phyloP scores from a whole-genome alignment of 345 rosid species.

The Salix dunnii region DNA sequence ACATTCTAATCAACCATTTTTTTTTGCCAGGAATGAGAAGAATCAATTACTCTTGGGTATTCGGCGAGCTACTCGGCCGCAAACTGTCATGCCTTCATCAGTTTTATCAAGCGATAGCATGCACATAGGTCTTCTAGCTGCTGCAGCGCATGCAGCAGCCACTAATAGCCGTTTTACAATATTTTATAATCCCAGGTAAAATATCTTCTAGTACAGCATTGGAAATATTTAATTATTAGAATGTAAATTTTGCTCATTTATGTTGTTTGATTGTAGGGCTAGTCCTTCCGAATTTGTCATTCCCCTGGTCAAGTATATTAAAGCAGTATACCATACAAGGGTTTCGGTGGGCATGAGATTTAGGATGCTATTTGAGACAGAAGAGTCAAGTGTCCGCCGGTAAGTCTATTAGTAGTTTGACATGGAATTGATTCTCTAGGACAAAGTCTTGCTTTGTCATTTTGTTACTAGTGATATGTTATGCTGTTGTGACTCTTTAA shows the following conservation, averaged over 20 bases:
- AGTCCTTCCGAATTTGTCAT: constrained; percentile 19
- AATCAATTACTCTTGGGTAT: not conserved
- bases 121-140: constrained; percentile 1
- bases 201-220: not conserved
- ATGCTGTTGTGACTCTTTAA: not conserved
- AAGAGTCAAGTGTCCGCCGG: not conserved
- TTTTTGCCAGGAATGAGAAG: not conserved
- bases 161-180: not conserved
- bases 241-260: not conserved
- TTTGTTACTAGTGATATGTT: not conserved
- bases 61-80: not conserved
- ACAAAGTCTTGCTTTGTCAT: not conserved
- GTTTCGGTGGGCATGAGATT: not conserved
- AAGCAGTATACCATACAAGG: not conserved
- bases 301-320: not conserved
- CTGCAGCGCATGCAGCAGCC: not conserved
- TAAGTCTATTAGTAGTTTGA: not conserved
- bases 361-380: constrained; percentile 1
- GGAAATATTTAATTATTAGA: not conserved
- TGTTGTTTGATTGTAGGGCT: not conserved
- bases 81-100: not conserved
- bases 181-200: not conserved
- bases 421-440: not conserved
- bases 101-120: constrained; percentile 2
- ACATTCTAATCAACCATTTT: not conserved